Percentiles rank a stretch among this genome's conserved stretches.
Conservation (phyloP, 352 stramenopile genomes). For the Phytophthora multivora region DNA sequence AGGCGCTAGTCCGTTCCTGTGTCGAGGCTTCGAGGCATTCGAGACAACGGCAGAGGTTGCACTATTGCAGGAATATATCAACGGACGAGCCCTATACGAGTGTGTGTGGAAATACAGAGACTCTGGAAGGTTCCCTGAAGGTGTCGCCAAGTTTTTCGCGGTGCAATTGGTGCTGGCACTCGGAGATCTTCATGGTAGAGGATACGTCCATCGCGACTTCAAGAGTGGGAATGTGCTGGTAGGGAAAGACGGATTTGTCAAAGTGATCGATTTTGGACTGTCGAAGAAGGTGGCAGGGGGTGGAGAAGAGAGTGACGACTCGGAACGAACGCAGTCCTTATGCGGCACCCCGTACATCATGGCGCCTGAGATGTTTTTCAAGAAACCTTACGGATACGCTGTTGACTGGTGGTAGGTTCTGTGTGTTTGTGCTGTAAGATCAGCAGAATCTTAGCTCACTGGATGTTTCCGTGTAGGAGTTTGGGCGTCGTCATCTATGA, state of each 20-base stretch:
- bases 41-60: constrained; percentile 27
- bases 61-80: constrained; percentile 63
- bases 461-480: constrained; percentile 37
- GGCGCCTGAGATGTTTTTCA: constrained; percentile 68
- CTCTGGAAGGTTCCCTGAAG: constrained; percentile 51
- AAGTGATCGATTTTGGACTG: constrained; percentile 83
- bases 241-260: constrained; percentile 38
- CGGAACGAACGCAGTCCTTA: constrained; percentile 42
- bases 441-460: not conserved
- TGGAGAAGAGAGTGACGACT: not conserved
- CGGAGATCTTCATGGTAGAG: constrained; percentile 45
- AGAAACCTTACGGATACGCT: constrained; percentile 33
- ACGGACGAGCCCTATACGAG: constrained; percentile 68
- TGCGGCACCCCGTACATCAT: constrained; percentile 83
- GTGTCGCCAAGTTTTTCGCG: constrained; percentile 60
- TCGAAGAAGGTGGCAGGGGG: constrained; percentile 31
- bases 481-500: constrained; percentile 79
- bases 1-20: constrained; percentile 53
- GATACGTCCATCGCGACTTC: constrained; percentile 79
- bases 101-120: constrained; percentile 67
- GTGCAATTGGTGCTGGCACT: constrained; percentile 75
- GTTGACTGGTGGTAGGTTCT: constrained; percentile 76
- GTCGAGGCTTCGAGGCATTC: constrained; percentile 38
- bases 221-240: constrained; percentile 84
- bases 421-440: not conserved